These are phyloP conservation scores for Bipolaris gigantea DNA, from an alignment of 2,329 filamentous ascomycete species.

Conservation along the genomic window DNA sequence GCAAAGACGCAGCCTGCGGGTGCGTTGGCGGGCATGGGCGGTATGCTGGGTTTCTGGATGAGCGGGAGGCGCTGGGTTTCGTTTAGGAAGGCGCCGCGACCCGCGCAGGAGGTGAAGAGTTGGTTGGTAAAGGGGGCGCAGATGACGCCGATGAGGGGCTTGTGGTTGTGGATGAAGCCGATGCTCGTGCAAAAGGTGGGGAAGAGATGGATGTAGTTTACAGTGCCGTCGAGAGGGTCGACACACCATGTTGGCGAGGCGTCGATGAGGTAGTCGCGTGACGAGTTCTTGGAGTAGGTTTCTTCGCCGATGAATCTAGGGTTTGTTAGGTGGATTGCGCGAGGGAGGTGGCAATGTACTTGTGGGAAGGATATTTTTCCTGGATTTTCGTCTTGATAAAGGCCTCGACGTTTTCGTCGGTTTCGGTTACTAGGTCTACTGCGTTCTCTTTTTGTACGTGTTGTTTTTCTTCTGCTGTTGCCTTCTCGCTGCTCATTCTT, in stretches of 20 bases:
- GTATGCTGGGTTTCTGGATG: slow-evolving; percentile 59
- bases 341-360: slow-evolving; percentile 47
- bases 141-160: slow-evolving; percentile 70
- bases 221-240: slow-evolving; percentile 77
- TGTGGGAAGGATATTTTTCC: slow-evolving; percentile 65
- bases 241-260: slow-evolving; percentile 72
- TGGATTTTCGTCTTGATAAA: slow-evolving; percentile 66
- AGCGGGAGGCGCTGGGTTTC: slow-evolving; percentile 66
- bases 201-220: slow-evolving; percentile 80
- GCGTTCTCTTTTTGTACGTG: slow-evolving; percentile 71
- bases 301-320: slow-evolving; percentile 75
- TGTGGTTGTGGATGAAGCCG: slow-evolving; percentile 62
- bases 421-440: slow-evolving; percentile 77
- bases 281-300: slow-evolving; percentile 68
- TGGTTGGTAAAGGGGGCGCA: slow-evolving; percentile 71
- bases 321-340: neutral
- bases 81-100: slow-evolving; percentile 70
- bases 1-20: slow-evolving; percentile 71
- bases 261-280: slow-evolving; percentile 68
- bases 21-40: slow-evolving; percentile 64
- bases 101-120: slow-evolving; percentile 67
- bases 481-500: slow-evolving; percentile 51
- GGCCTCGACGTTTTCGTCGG: slow-evolving; percentile 72
- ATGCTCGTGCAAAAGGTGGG: slow-evolving; percentile 83
- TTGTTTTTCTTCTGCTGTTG: slow-evolving; percentile 35